phyloP scores from a whole-genome alignment of 108 stramenopile genomes.

The Aurantiochytrium sp. region DNA sequence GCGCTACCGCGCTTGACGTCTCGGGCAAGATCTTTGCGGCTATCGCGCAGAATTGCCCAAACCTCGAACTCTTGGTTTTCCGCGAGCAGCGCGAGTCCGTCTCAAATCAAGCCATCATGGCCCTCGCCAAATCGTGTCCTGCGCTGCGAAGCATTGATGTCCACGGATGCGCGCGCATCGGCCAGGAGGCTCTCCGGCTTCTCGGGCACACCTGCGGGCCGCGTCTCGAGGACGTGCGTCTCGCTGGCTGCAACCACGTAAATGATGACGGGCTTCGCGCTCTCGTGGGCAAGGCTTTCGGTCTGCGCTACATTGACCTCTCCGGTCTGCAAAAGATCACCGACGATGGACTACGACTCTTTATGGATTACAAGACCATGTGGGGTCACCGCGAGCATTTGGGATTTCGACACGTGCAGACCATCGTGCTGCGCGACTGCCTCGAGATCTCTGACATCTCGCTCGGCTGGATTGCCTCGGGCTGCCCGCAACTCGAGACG shows the following conservation, averaged over 20 bases:
- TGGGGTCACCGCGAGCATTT: neutral
- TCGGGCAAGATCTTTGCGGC: neutral
- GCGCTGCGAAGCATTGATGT: neutral
- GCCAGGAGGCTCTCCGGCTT: neutral
- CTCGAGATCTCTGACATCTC: neutral
- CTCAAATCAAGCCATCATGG: neutral
- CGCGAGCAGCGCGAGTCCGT: neutral
- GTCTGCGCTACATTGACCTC: neutral
- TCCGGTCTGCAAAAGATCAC: neutral
- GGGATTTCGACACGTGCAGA: neutral
- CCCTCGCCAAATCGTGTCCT: neutral
- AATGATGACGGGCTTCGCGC: neutral
- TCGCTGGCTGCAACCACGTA: neutral
- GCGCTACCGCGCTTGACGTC: neutral
- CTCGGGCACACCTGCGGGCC: neutral
- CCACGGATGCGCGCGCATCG: neutral
- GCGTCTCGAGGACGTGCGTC: neutral
- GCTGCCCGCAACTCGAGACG: neutral
- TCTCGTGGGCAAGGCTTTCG: neutral
- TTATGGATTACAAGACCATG: neutral
- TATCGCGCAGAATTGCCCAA: neutral
- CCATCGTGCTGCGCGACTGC: neutral
- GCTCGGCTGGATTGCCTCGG: conserved; percentile 14
- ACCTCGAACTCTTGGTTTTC: neutral
- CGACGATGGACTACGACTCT: neutral